These are phyloP conservation scores for Plasmodium sp. DNA, from an alignment of 169 alveolate genomes.

Conservation along the genomic window DNA sequence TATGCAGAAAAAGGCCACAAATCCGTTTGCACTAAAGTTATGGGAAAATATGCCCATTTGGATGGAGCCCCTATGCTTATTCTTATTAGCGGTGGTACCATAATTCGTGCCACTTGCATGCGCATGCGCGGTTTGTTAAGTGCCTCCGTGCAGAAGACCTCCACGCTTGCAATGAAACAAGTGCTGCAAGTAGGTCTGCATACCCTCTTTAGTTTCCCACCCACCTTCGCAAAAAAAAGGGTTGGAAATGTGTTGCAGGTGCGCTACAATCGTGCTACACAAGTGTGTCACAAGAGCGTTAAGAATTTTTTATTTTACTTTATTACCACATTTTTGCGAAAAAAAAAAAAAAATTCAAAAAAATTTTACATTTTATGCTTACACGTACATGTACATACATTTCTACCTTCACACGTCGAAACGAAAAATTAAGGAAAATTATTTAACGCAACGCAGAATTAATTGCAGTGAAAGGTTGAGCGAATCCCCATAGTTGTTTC, in stretches of 20 bases:
- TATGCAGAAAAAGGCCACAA: not conserved
- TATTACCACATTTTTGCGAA: not conserved
- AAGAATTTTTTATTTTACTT: not conserved
- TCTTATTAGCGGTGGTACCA: not conserved
- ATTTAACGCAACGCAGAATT: not conserved
- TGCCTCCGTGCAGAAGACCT: not conserved
- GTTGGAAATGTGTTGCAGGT: not conserved
- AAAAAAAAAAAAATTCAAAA: conserved; percentile 4
- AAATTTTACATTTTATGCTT: not conserved
- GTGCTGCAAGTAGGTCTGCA: not conserved
- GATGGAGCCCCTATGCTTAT: not conserved
- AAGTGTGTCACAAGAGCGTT: not conserved
- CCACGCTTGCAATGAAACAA: not conserved
- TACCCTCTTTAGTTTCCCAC: not conserved
- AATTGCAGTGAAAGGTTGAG: not conserved
- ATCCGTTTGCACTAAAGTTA: not conserved
- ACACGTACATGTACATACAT: not conserved
- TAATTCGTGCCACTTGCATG: not conserved
- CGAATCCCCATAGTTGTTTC: not conserved
- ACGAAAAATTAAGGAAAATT: not conserved
- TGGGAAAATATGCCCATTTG: not conserved
- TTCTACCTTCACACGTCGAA: not conserved
- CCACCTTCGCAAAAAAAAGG: not conserved
- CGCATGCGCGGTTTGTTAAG: not conserved
- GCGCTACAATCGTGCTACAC: not conserved